Base-by-base conservation (phyloP, 768 basidiomycete genomes). In the Agaricus sinodeliciosus region DNA sequence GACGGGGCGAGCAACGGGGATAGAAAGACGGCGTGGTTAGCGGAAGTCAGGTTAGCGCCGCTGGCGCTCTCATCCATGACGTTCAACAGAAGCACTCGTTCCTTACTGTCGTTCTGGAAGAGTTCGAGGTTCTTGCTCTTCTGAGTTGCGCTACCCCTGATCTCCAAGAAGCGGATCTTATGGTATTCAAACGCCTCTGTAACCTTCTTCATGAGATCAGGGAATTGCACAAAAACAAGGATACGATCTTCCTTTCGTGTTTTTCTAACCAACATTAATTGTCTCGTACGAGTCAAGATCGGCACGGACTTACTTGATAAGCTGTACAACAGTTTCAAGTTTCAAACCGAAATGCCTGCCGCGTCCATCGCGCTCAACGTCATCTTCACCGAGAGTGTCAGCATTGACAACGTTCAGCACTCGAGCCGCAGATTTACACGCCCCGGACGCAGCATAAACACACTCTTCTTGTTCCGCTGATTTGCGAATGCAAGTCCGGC, bases 31-130 rank as follows among this genome's bases (percentile, higher is more conserved):
- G 92, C 94, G 63, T 94, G 92, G 68, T 94, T 97, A 16, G 94
- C 94, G 34, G 81, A 83, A 3, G 94, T 96, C 64, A 97, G 70
- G 65, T 97, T 97, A 58, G 89, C 88, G 41, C 91, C 91, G 55
- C 89, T 90, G n/a, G 91, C 90, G 56, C 90, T 93, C 68, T 94
- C 92, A 67, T 95, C 92, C 82, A 90, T 93, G 57, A 95, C 88
- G 60, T 92, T 92, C 56, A 97, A 71, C 49, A 97, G 74, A 43
- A 97, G 74, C 13, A 94, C 92, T 28, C 85, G 80, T 59, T 89
- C 88, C 53, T 78, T 71, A 61, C 85, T 81, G 41, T 82, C 74
- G 51, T 86, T 82, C 67, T 97, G 94, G 78, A 94, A 97, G 60
- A 76, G 79, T 59, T 90, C 86, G 41, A 97, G 72, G 52, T 82